Percentiles rank a stretch among this genome's conserved stretches.
These are phyloP conservation scores for Alternaria arborescens DNA, from an alignment of 2,329 filamentous ascomycete genomes.

Conservation along the genomic window DNA sequence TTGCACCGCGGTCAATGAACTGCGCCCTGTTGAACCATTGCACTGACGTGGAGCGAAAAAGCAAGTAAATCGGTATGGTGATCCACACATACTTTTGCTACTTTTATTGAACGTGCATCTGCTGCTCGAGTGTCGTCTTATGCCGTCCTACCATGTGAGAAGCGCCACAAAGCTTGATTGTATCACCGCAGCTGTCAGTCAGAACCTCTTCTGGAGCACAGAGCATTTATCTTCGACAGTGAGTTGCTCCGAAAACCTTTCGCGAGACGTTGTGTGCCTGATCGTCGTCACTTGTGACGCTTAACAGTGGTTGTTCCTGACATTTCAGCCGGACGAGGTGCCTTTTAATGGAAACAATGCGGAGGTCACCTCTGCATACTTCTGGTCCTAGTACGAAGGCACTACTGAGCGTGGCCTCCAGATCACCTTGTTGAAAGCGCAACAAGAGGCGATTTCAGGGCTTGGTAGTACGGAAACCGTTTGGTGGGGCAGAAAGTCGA, in stretches of 20 bases:
- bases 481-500: constrained; percentile 1
- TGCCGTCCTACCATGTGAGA: constrained; percentile 26
- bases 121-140: constrained; percentile 11
- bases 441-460: not conserved
- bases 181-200: constrained; percentile 34
- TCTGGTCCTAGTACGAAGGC: not conserved
- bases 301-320: constrained; percentile 17
- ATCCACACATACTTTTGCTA: constrained; percentile 1
- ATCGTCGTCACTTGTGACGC: constrained; percentile 22
- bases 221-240: not conserved
- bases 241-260: not conserved
- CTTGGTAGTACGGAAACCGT: not conserved
- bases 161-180: constrained; percentile 49
- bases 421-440: constrained; percentile 4
- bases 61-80: not conserved
- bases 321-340: constrained; percentile 12
- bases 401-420: not conserved
- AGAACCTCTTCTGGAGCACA: constrained; percentile 18
- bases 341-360: constrained; percentile 10
- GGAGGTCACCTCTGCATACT: constrained; percentile 10
- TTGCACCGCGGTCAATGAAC: constrained; percentile 3
- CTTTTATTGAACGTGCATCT: constrained; percentile 7
- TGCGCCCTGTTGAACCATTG: not conserved
- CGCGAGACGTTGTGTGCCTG: constrained; percentile 9
- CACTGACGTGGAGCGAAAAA: not conserved